Conservation (phyloP, 2,329 filamentous ascomycete genomes). For the Arthrobotrys pseudoclavata region DNA sequence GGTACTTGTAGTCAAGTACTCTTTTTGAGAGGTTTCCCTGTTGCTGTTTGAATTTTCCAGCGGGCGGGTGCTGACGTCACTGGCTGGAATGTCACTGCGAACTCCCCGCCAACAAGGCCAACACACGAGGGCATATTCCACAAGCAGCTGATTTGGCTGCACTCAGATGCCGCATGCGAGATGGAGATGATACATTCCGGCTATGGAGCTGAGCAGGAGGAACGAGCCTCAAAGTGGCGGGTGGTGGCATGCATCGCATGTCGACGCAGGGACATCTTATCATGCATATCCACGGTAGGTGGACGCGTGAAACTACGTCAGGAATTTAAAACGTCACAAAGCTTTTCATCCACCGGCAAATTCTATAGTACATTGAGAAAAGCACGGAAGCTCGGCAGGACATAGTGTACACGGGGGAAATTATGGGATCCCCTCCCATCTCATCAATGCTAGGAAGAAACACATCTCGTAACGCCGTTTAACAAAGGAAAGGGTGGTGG, state of each 20-base stretch:
- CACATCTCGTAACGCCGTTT: conserved; percentile 16
- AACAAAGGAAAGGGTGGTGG: background rate
- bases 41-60: conserved; percentile 31
- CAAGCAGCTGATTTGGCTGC: conserved; percentile 18
- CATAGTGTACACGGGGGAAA: conserved; percentile 8
- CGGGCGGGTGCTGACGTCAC: conserved; percentile 48
- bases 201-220: background rate
- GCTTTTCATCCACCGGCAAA: background rate
- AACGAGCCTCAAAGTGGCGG: background rate
- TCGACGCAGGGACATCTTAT: background rate
- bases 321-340: background rate
- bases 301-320: background rate
- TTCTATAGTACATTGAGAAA: conserved; percentile 7
- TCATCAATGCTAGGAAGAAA: conserved; percentile 16
- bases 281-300: background rate
- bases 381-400: background rate
- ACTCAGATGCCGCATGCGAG: background rate
- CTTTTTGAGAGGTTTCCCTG: conserved; percentile 37
- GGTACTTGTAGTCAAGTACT: conserved; percentile 15
- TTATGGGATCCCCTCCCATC: conserved; percentile 3
- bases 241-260: background rate
- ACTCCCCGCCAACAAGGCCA: conserved; percentile 45
- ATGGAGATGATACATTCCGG: background rate
- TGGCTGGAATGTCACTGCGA: conserved; percentile 10
- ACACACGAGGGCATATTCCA: conserved; percentile 34